phyloP scores from a whole-genome alignment of 2,329 filamentous ascomycete species.

The Colletotrichum sidae region DNA sequence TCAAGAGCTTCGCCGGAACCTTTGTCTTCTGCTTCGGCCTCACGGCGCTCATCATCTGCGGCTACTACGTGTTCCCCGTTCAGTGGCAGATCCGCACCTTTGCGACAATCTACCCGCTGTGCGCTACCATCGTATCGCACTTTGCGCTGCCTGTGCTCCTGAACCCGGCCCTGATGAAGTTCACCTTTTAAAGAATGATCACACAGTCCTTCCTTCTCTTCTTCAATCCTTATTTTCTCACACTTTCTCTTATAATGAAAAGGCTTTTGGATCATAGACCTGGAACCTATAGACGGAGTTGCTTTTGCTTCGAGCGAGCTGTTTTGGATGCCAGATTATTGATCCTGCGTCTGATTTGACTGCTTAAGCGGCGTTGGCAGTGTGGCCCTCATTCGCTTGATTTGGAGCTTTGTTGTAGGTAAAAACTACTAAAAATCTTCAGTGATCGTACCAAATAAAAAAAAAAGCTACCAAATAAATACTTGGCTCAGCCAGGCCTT shows the following conservation, averaged over 20 bases:
- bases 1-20: conserved; percentile 64
- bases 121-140: conserved; percentile 62
- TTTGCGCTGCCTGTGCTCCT: conserved; percentile 69
- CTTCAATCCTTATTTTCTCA: no score
- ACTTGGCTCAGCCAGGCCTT: no score
- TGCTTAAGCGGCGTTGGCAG: background rate
- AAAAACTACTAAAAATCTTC: background rate
- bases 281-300: conserved; percentile 25
- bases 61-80: conserved; percentile 54
- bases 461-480: no score
- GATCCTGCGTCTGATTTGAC: background rate
- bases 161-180: conserved; percentile 74
- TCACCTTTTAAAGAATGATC: conserved; percentile 61
- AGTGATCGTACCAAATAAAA: no score
- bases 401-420: background rate
- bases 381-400: background rate
- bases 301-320: background rate
- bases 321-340: conserved; percentile 8
- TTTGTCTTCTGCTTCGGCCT: conserved; percentile 61
- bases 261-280: conserved; percentile 1
- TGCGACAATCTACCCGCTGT: conserved; percentile 70
- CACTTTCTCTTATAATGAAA: conserved; percentile 2
- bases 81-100: conserved; percentile 69
- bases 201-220: no score
- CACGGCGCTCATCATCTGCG: conserved; percentile 60